A percentile compares a stretch with the other conserved stretches of the same genome.
These are phyloP conservation scores for Globisporangium cylindrosporum DNA, from an alignment of 352 stramenopile genomes.

Conservation along the genomic window DNA sequence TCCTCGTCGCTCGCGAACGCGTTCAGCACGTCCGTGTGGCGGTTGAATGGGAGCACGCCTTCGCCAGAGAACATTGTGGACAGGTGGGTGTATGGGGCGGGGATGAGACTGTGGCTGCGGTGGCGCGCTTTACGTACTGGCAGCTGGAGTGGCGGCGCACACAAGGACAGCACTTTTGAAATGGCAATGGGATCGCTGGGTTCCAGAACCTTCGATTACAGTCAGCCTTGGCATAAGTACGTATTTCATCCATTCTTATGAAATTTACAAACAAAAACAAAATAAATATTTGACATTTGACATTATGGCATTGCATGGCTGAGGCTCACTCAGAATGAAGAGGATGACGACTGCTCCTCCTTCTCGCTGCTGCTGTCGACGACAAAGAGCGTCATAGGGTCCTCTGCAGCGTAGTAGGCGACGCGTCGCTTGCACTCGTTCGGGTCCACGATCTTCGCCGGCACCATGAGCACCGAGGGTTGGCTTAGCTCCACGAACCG, in stretches of 20 bases:
- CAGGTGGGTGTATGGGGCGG: background rate
- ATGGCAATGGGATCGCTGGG: background rate
- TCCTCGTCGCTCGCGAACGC: conserved; percentile 44
- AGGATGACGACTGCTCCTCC: background rate
- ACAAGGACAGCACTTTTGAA: background rate
- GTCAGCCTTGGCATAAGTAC: conserved; percentile 1
- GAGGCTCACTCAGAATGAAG: background rate
- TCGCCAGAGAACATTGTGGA: conserved; percentile 59
- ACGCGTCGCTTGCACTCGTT: conserved; percentile 27
- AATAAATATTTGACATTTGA: background rate
- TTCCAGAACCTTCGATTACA: conserved; percentile 20
- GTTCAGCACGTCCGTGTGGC: conserved; percentile 81
- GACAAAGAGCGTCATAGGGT: conserved; percentile 76
- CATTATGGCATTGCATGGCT: background rate
- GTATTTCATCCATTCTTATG: background rate
- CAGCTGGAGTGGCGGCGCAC: background rate
- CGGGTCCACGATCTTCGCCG: conserved; percentile 44
- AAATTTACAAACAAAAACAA: background rate
- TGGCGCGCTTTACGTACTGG: background rate
- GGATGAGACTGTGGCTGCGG: background rate
- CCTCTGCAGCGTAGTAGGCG: conserved; percentile 52
- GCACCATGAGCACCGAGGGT: conserved; percentile 71
- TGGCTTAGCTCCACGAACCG: conserved; percentile 49
- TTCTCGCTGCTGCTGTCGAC: background rate
- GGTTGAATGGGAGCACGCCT: conserved; percentile 64